These are phyloP conservation scores for Chamaecrista fasciculata DNA, from an alignment of 306 rosid species.

Conservation along the genomic window DNA sequence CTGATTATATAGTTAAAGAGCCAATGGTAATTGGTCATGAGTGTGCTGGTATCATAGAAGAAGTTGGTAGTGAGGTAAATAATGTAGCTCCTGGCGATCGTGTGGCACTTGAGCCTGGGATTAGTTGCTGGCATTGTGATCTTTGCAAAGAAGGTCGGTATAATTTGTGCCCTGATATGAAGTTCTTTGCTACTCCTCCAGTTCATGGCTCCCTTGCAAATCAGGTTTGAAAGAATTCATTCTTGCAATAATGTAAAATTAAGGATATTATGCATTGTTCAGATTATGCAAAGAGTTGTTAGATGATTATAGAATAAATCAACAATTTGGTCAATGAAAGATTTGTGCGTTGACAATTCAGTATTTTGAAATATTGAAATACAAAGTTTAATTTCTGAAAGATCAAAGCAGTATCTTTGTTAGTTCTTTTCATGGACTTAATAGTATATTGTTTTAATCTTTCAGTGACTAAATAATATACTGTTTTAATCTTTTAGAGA, in stretches of 20 bases:
- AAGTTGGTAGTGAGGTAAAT: constrained; percentile 68
- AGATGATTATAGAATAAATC: not conserved
- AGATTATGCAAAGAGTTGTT: not conserved
- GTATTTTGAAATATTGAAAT: no score
- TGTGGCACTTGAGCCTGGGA: constrained; percentile 88
- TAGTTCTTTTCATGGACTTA: no score
- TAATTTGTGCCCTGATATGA: constrained; percentile 85
- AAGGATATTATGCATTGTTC: not conserved
- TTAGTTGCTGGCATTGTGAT: constrained; percentile 76
- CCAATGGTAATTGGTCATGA: constrained; percentile 98
- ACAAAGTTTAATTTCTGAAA: no score
- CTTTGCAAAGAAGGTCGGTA: constrained; percentile 81
- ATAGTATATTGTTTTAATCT: no score
- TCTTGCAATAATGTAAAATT: constrained; percentile 12
- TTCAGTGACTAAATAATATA: no score
- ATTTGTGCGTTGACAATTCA: no score
- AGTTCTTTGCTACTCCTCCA: constrained; percentile 89
- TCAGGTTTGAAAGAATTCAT: constrained; percentile 54
- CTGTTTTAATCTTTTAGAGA: no score
- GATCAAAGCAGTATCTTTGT: no score
- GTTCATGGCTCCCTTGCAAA: constrained; percentile 89
- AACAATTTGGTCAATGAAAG: no score
- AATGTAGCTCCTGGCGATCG: constrained; percentile 61
- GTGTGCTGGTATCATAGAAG: constrained; percentile 88
- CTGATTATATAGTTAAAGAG: constrained; percentile 73